Conservation (phyloP, 2,329 filamentous ascomycete genomes). For the Monilinia fructigena region DNA sequence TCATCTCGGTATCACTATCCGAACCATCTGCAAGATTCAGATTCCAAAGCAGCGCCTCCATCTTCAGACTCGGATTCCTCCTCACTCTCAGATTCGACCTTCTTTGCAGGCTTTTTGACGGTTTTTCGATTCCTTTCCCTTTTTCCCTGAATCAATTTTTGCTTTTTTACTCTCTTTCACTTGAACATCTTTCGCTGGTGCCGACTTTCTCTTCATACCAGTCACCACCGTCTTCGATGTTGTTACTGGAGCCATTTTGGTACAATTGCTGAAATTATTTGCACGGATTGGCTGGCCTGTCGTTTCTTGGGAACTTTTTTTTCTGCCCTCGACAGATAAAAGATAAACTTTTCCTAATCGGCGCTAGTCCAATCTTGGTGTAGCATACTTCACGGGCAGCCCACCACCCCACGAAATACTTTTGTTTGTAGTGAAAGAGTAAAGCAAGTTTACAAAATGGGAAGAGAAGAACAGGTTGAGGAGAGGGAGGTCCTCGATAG, state of each 20-base stretch:
- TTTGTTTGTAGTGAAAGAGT: constrained; percentile 3
- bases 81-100: constrained; percentile 41
- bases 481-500: constrained; percentile 97
- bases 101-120: constrained; percentile 35
- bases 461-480: constrained; percentile 85
- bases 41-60: constrained; percentile 35
- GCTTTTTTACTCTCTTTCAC: constrained; percentile 53
- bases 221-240: constrained; percentile 47
- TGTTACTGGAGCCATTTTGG: constrained; percentile 39
- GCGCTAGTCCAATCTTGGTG: constrained; percentile 31
- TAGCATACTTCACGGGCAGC: constrained; percentile 18
- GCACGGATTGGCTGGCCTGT: constrained; percentile 11
- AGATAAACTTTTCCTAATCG: constrained; percentile 25
- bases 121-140: constrained; percentile 15
- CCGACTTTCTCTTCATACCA: constrained; percentile 58
- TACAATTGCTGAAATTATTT: constrained; percentile 16
- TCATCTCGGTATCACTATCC: constrained; percentile 42
- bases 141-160: constrained; percentile 40
- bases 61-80: constrained; percentile 40
- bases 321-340: constrained; percentile 23
- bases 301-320: constrained; percentile 25
- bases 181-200: constrained; percentile 46
- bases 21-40: constrained; percentile 40
- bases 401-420: constrained; percentile 16
- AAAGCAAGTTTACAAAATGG: constrained; percentile 48